Conservation (phyloP, 2,329 filamentous ascomycete genomes). For the Sarocladium kiliense region DNA sequence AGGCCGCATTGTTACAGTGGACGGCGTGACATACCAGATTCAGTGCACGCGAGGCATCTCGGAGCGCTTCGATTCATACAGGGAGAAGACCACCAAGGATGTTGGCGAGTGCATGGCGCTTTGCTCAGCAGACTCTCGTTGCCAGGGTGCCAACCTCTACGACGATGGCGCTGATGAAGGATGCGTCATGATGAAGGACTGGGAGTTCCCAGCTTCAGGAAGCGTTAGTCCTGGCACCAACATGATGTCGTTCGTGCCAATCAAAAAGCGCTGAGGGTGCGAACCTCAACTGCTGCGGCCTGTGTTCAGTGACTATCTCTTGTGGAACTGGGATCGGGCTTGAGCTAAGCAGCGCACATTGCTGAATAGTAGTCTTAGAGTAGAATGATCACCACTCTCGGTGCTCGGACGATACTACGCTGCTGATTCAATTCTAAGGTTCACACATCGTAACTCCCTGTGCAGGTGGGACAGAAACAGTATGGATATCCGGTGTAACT, state of each 20-base stretch:
- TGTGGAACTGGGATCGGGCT: too few species aligned
- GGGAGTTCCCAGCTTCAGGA: not conserved
- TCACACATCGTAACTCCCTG: too few species aligned
- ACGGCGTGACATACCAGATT: not conserved
- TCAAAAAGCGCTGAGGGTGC: not conserved
- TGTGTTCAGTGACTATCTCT: not conserved
- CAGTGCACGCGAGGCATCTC: constrained; percentile 1
- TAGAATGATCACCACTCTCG: too few species aligned
- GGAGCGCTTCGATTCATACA: not conserved
- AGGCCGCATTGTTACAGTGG: not conserved
- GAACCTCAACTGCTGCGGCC: not conserved
- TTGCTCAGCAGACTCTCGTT: not conserved
- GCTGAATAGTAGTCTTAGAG: too few species aligned
- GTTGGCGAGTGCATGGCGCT: constrained; percentile 3
- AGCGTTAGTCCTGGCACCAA: not conserved
- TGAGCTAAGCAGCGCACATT: too few species aligned
- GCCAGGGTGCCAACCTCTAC: constrained; percentile 4
- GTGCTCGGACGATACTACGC: too few species aligned
- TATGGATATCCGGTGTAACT: too few species aligned
- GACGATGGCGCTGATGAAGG: constrained; percentile 3
- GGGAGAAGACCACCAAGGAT: constrained; percentile 2
- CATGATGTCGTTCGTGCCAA: constrained; percentile 5
- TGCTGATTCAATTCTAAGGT: too few species aligned
- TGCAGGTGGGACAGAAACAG: too few species aligned
- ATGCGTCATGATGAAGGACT: constrained; percentile 7